Conservation (phyloP, 106 monocot species). For the Triglochin maritima region DNA sequence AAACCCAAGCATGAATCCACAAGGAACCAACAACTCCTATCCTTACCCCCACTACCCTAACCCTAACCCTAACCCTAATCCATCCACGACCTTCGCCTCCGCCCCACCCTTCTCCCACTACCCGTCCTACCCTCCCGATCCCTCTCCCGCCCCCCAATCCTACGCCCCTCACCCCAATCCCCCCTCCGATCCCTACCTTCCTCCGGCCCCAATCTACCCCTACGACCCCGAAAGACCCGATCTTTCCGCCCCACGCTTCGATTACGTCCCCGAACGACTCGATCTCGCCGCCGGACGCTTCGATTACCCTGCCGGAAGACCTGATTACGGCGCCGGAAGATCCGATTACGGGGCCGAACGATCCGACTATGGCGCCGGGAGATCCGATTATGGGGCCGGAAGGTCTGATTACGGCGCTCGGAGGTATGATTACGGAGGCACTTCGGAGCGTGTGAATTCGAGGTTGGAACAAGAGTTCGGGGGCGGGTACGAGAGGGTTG, state of each 20-base stretch:
- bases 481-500: background rate
- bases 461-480: background rate
- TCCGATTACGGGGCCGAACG: too few species aligned
- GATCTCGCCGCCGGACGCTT: background rate
- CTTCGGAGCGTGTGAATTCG: background rate
- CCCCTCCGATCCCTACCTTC: background rate
- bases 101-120: background rate
- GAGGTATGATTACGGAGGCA: too few species aligned
- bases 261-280: background rate
- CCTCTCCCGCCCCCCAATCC: background rate
- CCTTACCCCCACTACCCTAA: background rate
- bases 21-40: background rate
- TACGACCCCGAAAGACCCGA: background rate
- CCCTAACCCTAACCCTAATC: background rate
- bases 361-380: too few species aligned
- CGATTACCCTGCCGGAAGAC: background rate
- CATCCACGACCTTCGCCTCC: background rate
- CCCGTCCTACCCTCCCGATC: background rate
- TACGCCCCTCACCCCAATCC: background rate
- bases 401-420: too few species aligned
- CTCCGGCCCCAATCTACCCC: background rate
- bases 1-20: background rate
- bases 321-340: background rate
- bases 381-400: too few species aligned
- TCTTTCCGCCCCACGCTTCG: background rate